Base-by-base conservation (phyloP, 768 basidiomycete genomes). In the Tricholoma saponaceum region DNA sequence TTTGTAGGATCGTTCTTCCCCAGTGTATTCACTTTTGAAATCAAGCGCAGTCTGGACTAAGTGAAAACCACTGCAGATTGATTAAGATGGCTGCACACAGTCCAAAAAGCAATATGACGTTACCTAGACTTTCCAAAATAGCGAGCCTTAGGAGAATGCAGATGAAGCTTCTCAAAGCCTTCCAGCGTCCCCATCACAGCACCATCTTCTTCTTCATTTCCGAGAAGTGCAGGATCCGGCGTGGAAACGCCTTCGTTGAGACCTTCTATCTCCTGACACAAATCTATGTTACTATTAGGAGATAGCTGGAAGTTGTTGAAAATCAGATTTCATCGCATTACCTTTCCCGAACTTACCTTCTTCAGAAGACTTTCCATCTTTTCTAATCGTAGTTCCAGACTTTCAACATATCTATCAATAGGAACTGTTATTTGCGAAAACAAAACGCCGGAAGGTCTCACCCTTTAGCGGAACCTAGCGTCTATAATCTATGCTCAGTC, bases 391-490 rank as follows among this genome's bases (percentile, higher is more conserved):
- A 68, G 76, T 69, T 88, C 87, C 35, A 89, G 74, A 51, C 77
- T 79, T 64, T 87, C 82, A 16, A 86, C 79, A 67, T 86, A 86
- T 60, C 84, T 85, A 59, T 22, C 25, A 57, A 54, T 83, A 62
- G 6, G 2, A 5, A n/a, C 30, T 1, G 26, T 18, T 18, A 50
- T 28, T n/a, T 50, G 9, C 18, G 16, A 49, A 28, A 30, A 28
- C 10, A 12, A 30, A 30, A 4, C 22, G 5, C 6, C 8, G 23
- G 32, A 23, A 44, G 25, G 22, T 2, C 32, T 44, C 59, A 85
- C 83, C 83, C 81, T 73, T 85, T 85, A 16, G 85, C 82, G 39
- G 84, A 79, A 3, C 87, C 87, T 22, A 86, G 76, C 50, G 79
- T 76, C 80, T 81, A 55, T 7, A 32, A 22, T 44, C 16, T 26